Percentiles rank a stretch among this genome's conserved stretches.
Conservation (phyloP, 176 grass and related monocot genomes). For the Zea mays region Zm-B73-REFERENCE-NAM-5.0 NC_050100.1:12457501-12458000, state of each 20-base stretch:
- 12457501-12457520: slow-evolving; percentile 32
- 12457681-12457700: slow-evolving; percentile 56
- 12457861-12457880: no score
- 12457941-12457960: no score
- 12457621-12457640: slow-evolving; percentile 29
- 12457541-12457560: slow-evolving; percentile 41
- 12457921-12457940: no score
- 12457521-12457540: slow-evolving; percentile 32
- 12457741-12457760: slow-evolving; percentile 35
- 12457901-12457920: no score
- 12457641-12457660: slow-evolving; percentile 41
- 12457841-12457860: slow-evolving; percentile 37
- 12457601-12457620: slow-evolving; percentile 26
- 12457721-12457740: slow-evolving; percentile 37
- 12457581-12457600: slow-evolving; percentile 18
- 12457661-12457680: slow-evolving; percentile 59
- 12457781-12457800: slow-evolving; percentile 35
- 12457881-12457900: no score
- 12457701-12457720: slow-evolving; percentile 9
- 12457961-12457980: no score
- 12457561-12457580: slow-evolving; percentile 12
- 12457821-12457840: slow-evolving; percentile 46
- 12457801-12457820: slow-evolving; percentile 50
- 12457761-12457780: slow-evolving; percentile 49
- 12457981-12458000: no score